These are phyloP conservation scores for Solanum gandarillasii DNA, from an alignment of 257 asterid species.

Conservation along the genomic window DNA sequence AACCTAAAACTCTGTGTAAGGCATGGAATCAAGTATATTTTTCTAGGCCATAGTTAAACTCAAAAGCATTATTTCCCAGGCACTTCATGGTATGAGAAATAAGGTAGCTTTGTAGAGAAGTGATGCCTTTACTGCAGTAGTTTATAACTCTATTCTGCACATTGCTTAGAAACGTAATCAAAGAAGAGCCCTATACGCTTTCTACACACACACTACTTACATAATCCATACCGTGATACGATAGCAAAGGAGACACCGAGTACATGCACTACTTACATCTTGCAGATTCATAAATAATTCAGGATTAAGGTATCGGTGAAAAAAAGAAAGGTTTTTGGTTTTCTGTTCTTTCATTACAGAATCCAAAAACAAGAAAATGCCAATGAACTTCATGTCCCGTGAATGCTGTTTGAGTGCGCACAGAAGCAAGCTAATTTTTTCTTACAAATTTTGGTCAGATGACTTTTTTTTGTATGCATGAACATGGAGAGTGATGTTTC, in stretches of 20 bases:
- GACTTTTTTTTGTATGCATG: not conserved
- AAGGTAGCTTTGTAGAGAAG: not conserved
- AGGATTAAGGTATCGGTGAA: not conserved
- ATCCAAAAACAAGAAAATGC: not conserved
- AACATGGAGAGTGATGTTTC: not conserved
- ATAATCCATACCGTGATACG: not conserved
- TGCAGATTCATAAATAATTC: not conserved
- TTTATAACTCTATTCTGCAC: not conserved
- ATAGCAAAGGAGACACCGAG: not conserved
- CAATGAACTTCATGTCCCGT: not conserved
- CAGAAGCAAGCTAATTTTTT: not conserved
- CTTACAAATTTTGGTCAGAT: not conserved
- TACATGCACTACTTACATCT: not conserved
- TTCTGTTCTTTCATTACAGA: not conserved
- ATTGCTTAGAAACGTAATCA: not conserved
- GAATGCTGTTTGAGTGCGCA: not conserved
- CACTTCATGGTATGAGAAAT: not conserved
- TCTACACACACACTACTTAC: not conserved
- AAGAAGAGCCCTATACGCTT: not conserved
- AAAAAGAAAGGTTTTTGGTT: not conserved
- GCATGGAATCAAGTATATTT: not conserved
- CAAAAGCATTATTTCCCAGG: not conserved
- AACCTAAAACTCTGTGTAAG: not conserved
- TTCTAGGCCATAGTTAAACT: not conserved
- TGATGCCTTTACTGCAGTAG: not conserved